Evolutionary conservation across 257 asterid species (phyloP).

Genomic region (Echites panduratus): DNA sequence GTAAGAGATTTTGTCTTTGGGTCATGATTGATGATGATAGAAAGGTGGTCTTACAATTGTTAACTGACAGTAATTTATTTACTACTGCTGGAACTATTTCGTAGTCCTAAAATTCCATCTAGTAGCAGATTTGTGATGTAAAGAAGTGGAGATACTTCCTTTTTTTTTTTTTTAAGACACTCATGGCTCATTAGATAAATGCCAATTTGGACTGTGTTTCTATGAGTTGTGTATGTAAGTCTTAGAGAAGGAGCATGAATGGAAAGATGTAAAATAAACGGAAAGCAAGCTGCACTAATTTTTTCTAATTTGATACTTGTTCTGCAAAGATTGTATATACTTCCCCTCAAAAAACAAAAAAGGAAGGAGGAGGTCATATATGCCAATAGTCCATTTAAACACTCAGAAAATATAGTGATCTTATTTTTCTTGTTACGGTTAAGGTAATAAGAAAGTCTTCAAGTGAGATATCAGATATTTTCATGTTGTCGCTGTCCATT

Average conservation of each 20-base stretch:
- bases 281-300: neutral
- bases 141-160: neutral
- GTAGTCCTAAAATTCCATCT: neutral
- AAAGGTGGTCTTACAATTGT: neutral
- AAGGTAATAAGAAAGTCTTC: neutral
- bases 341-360: neutral
- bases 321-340: neutral
- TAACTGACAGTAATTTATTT: neutral
- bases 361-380: neutral
- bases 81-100: neutral
- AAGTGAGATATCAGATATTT: neutral
- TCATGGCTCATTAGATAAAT: neutral
- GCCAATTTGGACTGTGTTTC: neutral
- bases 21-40: neutral
- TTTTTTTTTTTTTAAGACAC: no score
- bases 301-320: neutral
- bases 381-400: neutral
- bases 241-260: neutral
- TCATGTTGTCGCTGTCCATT: no score
- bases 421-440: neutral
- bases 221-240: neutral
- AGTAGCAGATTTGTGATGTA: neutral
- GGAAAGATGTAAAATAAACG: neutral
- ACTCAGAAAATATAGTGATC: neutral
- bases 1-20: neutral